These are phyloP conservation scores for Clarkia xantiana DNA, from an alignment of 345 rosid species.

Conservation along the genomic window DNA sequence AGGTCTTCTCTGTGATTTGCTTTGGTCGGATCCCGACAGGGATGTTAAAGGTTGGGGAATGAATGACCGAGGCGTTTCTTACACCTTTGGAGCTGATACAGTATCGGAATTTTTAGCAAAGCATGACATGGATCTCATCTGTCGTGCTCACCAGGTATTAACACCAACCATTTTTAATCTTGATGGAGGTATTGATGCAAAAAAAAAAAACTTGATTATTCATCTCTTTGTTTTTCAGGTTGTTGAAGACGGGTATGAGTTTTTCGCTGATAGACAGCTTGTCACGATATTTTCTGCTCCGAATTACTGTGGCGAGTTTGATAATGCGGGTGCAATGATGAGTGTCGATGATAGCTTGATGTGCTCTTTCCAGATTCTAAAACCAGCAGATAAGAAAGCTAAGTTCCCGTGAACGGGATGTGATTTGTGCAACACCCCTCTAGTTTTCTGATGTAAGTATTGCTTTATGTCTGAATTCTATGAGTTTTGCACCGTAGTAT, in stretches of 20 bases:
- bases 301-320: slow-evolving; percentile 84
- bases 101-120: slow-evolving; percentile 5
- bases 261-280: slow-evolving; percentile 74
- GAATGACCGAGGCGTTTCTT: slow-evolving; percentile 6
- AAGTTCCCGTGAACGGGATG: slow-evolving; percentile 12
- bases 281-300: slow-evolving; percentile 88
- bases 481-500: too few species aligned
- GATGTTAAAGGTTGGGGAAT: slow-evolving; percentile 9
- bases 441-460: slow-evolving; percentile 6
- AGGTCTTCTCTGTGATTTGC: slow-evolving; percentile 5
- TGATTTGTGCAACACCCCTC: background rate
- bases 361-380: slow-evolving; percentile 87
- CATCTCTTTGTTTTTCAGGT: slow-evolving; percentile 30
- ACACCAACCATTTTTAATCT: background rate
- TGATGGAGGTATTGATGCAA: background rate
- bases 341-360: slow-evolving; percentile 80
- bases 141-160: slow-evolving; percentile 6
- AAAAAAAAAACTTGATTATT: too few species aligned
- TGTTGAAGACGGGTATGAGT: slow-evolving; percentile 89
- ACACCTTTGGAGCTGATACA: slow-evolving; percentile 8
- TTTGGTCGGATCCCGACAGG: slow-evolving; percentile 6
- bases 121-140: slow-evolving; percentile 7
- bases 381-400: slow-evolving; percentile 48
- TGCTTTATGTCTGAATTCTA: too few species aligned
- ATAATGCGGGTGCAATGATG: slow-evolving; percentile 93